These are phyloP conservation scores for Immersiporthe knoxdaviesiana DNA, from an alignment of 2,329 filamentous ascomycete species.

Conservation along the genomic window DNA sequence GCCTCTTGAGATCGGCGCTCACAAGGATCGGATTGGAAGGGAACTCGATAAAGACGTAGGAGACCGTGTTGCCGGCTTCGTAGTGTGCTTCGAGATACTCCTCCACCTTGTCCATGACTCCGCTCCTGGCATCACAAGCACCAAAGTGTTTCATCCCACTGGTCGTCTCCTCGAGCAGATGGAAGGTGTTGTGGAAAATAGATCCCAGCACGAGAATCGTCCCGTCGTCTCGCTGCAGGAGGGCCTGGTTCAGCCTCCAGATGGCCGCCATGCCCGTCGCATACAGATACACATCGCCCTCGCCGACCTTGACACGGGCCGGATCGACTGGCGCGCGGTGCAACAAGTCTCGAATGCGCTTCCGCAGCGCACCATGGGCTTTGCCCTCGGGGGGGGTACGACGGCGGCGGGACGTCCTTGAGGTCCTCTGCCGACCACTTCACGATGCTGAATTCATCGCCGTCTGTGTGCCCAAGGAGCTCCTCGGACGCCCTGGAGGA, in stretches of 20 bases:
- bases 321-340: slow-evolving; percentile 44
- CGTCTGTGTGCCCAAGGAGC: slow-evolving; percentile 44
- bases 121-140: slow-evolving; percentile 43
- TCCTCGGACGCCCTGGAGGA: slow-evolving; percentile 49
- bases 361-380: slow-evolving; percentile 44
- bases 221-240: slow-evolving; percentile 41
- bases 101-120: slow-evolving; percentile 48
- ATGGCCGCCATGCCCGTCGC: slow-evolving; percentile 59
- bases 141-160: slow-evolving; percentile 54
- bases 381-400: slow-evolving; percentile 43
- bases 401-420: slow-evolving; percentile 38
- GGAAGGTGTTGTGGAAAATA: slow-evolving; percentile 55
- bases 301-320: slow-evolving; percentile 33
- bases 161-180: slow-evolving; percentile 49
- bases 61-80: slow-evolving; percentile 43
- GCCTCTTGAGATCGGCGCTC: slow-evolving; percentile 44
- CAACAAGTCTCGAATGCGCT: slow-evolving; percentile 47
- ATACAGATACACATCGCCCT: slow-evolving; percentile 56
- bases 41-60: slow-evolving; percentile 55
- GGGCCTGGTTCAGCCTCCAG: slow-evolving; percentile 45
- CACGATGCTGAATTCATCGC: slow-evolving; percentile 39
- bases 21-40: slow-evolving; percentile 51
- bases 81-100: slow-evolving; percentile 47
- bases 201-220: slow-evolving; percentile 52
- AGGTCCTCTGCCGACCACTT: slow-evolving; percentile 32